Evolutionary conservation across 768 basidiomycete genomes (phyloP), one percentile per base, ranked within the genome.

Genomic region (Inosperma sp.): DNA sequence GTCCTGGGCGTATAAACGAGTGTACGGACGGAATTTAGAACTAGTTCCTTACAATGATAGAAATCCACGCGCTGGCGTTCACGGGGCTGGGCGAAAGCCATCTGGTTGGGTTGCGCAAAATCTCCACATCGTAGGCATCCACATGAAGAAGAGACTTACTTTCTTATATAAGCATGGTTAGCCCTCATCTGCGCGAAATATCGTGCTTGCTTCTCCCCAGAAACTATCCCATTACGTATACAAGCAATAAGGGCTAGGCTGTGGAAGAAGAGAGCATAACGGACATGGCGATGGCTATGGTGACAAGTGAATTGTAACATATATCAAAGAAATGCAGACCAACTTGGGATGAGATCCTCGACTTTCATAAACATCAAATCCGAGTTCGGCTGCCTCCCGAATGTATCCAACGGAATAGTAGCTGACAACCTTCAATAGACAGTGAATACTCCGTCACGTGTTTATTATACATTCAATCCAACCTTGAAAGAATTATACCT

Each of bases 21-120:
- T 17, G 29, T 35, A 10, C 31, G 21, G 48, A 21, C 25, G 42
- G 22, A 17, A 31, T 26, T 7, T 13, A 26, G 27, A 31, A 35
- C 17, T 26, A 21, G 12, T 36, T 4, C 68, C 77, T 53, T 65
- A 84, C 84, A 35, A 88, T 76, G 10, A 88, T 72, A 2, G 82
- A 78, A 27, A 84, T 70, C 86, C 85, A 87, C 14, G 81, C 75
- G 53, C 78, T 80, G 16, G 72, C 78, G 60, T 86, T 88, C 22
- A 84, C 78, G 8, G 85, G 82, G 56, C 83, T 83, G 1, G 84
- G 77, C 0, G 83, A 81, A 7, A 82, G 59, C 86, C 86, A 88
- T 54, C 84, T 85, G 57, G 9, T 34, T 17, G 17, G 8, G 22
- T 35, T 10, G 34, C 33, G 21, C 41, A 3, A 29, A 46, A 21